Conservation (phyloP, 768 basidiomycete species). For the Calocybe cyanea region DNA sequence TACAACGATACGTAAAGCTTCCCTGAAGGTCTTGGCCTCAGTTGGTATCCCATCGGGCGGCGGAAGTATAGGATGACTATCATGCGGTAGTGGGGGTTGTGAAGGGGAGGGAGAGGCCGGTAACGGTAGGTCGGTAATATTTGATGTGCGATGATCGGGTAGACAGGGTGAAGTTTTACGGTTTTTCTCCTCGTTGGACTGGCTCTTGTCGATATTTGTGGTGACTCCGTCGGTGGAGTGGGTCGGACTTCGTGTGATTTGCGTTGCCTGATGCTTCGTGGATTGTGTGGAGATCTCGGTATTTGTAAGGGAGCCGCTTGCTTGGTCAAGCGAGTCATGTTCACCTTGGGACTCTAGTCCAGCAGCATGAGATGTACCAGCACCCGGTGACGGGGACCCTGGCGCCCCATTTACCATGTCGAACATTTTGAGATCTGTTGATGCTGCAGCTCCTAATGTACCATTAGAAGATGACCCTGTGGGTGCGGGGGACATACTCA, state of each 20-base stretch:
- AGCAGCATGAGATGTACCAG: too few species aligned
- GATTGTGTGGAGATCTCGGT: too few species aligned
- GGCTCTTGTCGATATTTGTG: not conserved
- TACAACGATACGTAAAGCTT: constrained; percentile 61
- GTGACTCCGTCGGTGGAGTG: not conserved
- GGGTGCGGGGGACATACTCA: too few species aligned
- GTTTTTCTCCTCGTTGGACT: too few species aligned
- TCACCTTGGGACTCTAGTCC: too few species aligned
- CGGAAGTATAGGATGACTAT: constrained; percentile 6
- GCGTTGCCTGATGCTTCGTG: too few species aligned
- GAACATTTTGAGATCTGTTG: not conserved
- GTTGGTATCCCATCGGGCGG: constrained; percentile 32
- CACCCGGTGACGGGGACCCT: not conserved
- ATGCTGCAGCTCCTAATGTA: not conserved
- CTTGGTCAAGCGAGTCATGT: too few species aligned
- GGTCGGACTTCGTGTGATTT: too few species aligned
- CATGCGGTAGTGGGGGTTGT: constrained; percentile 3
- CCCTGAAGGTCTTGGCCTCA: constrained; percentile 44
- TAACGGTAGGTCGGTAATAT: not conserved
- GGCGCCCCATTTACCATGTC: not conserved
- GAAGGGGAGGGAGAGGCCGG: constrained; percentile 10
- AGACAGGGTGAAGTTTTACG: too few species aligned
- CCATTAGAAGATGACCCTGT: too few species aligned
- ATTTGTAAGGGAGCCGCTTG: too few species aligned
- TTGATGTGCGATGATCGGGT: too few species aligned